A percentile compares a stretch with the other conserved stretches of the same genome.
These are phyloP conservation scores for Boletus reticuloceps DNA, from an alignment of 768 basidiomycete genomes.

Conservation along the genomic window DNA sequence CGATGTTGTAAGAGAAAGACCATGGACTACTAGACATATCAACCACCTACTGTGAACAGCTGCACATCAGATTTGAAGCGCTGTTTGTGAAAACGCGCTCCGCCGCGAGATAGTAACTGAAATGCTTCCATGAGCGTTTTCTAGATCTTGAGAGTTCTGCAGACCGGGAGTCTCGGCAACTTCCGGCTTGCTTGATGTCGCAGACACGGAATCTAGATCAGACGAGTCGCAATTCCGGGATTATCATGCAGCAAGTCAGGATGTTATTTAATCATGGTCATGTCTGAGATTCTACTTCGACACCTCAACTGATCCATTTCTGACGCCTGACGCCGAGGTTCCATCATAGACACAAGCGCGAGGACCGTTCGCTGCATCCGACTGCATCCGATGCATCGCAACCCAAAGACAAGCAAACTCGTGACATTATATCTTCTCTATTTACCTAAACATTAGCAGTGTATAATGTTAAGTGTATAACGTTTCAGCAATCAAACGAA, in stretches of 20 bases:
- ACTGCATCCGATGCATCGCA: too few relatives aligned
- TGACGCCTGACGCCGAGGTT: too few relatives aligned
- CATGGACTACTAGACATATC: background rate
- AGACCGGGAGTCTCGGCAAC: constrained; percentile 3
- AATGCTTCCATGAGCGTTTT: constrained; percentile 72
- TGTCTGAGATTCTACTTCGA: background rate
- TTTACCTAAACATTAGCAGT: constrained; percentile 1
- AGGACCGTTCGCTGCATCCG: too few relatives aligned
- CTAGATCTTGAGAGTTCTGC: background rate
- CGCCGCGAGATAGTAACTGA: constrained; percentile 84
- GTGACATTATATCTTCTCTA: background rate
- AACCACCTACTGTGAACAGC: constrained; percentile 59
- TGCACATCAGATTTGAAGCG: constrained; percentile 67
- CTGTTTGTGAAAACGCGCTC: constrained; percentile 75
- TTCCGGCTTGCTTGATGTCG: constrained; percentile 8
- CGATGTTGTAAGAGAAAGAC: background rate
- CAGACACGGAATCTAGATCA: too few relatives aligned
- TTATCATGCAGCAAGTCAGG: too few relatives aligned
- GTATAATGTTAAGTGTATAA: background rate
- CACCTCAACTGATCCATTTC: too few relatives aligned
- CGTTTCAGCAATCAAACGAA: constrained; percentile 35
- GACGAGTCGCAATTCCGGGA: too few relatives aligned
- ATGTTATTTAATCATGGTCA: too few relatives aligned
- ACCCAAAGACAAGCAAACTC: too few relatives aligned
- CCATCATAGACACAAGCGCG: too few relatives aligned